A percentile compares a stretch with the other conserved stretches of the same genome.
Evolutionary conservation across 768 basidiomycete species (phyloP).

Genomic region (Mycena maculata): DNA sequence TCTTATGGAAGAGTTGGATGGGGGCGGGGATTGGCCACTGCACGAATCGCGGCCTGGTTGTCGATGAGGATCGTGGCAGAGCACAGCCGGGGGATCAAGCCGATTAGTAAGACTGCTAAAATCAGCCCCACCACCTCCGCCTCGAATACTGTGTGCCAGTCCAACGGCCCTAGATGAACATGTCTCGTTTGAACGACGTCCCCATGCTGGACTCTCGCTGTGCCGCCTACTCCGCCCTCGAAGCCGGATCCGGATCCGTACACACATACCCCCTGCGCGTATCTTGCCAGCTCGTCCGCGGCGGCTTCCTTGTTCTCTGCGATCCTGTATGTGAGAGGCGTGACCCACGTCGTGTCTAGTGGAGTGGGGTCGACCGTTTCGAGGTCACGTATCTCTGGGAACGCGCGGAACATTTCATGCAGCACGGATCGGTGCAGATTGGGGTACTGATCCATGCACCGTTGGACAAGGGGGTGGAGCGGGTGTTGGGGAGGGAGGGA

Average conservation of each 20-base stretch:
- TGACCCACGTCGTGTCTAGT: constrained; percentile 8
- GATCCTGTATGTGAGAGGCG: constrained; percentile 5
- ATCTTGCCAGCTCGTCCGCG: background rate
- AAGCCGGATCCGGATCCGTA: constrained; percentile 4
- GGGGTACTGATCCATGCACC: background rate
- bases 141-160: constrained; percentile 5
- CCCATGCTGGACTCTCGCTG: background rate
- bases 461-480: background rate
- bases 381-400: background rate
- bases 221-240: constrained; percentile 1
- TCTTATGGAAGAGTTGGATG: constrained; percentile 9
- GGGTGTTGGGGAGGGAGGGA: constrained; percentile 7
- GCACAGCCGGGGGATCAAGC: background rate
- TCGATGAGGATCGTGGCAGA: constrained; percentile 9
- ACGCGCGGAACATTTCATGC: constrained; percentile 2
- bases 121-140: constrained; percentile 8
- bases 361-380: constrained; percentile 15
- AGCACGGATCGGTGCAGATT: background rate
- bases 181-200: background rate
- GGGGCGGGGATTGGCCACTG: constrained; percentile 1
- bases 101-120: background rate
- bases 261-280: background rate
- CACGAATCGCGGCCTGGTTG: constrained; percentile 12
- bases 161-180: background rate
- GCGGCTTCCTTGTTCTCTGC: constrained; percentile 8